Evolutionary conservation across 192 early-diverging fungal species (phyloP).

Genomic region (Backusella psychrophila): DNA sequence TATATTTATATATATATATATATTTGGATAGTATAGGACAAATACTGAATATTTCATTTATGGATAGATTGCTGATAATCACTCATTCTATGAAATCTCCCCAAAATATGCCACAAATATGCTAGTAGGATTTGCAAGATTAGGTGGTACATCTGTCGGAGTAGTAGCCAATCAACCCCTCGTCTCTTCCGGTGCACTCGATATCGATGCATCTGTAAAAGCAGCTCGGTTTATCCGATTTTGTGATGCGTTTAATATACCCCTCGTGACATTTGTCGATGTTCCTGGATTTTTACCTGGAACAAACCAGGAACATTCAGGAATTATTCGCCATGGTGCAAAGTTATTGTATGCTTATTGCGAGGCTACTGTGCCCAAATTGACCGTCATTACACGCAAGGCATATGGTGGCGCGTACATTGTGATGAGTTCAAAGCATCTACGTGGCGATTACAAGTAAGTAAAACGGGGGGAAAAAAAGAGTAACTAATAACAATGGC

Average conservation of each 20-base stretch:
- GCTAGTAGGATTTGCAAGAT: slow-evolving; percentile 82
- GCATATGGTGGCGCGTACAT: slow-evolving; percentile 98
- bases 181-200: slow-evolving; percentile 92
- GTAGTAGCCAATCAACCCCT: slow-evolving; percentile 95
- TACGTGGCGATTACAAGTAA: slow-evolving; percentile 77
- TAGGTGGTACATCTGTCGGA: slow-evolving; percentile 83
- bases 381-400: slow-evolving; percentile 93
- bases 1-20: neutral
- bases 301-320: slow-evolving; percentile 90
- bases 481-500: neutral
- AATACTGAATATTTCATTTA: neutral
- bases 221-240: slow-evolving; percentile 96
- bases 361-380: slow-evolving; percentile 96
- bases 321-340: slow-evolving; percentile 95
- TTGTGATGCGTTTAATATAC: slow-evolving; percentile 96
- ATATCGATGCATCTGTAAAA: slow-evolving; percentile 94
- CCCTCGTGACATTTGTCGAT: slow-evolving; percentile 91
- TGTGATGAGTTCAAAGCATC: slow-evolving; percentile 97
- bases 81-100: slow-evolving; percentile 87
- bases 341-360: slow-evolving; percentile 96
- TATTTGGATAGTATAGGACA: neutral
- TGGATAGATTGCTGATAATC: slow-evolving; percentile 79
- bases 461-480: neutral
- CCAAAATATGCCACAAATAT: slow-evolving; percentile 94
- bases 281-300: slow-evolving; percentile 97